Conservation (phyloP, 495 filamentous ascomycete species). For the Bacidia rubella region DNA sequence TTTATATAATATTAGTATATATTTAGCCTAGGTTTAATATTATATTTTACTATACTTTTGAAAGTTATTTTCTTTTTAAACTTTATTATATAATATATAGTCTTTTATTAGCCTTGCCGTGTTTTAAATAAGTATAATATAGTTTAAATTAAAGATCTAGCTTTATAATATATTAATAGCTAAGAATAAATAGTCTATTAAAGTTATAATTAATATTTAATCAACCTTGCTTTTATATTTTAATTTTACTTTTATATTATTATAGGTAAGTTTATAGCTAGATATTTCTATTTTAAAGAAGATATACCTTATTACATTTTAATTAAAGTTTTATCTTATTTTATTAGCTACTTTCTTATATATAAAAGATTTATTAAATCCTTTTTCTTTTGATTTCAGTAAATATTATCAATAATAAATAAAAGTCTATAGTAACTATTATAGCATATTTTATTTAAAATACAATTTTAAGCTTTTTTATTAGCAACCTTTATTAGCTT, state of each 20-base stretch:
- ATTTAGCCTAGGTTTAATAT: neutral
- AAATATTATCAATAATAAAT: neutral
- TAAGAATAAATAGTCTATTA: too few relatives aligned
- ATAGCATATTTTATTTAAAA: neutral
- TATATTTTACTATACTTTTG: too few relatives aligned
- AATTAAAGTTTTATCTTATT: too few relatives aligned
- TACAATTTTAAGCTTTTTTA: too few relatives aligned
- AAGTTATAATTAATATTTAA: slow-evolving; percentile 1
- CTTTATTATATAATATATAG: too few relatives aligned
- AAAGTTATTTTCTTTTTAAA: too few relatives aligned
- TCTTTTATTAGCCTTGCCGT: too few relatives aligned
- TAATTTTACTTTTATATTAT: neutral
- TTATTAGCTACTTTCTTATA: slow-evolving; percentile 3
- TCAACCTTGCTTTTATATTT: slow-evolving; percentile 5
- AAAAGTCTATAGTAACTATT: neutral
- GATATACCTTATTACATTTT: slow-evolving; percentile 5
- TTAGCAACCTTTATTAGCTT: too few relatives aligned
- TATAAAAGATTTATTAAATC: slow-evolving; percentile 8
- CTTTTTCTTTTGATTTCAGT: neutral
- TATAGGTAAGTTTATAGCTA: slow-evolving; percentile 1
- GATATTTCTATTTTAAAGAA: slow-evolving; percentile 15
- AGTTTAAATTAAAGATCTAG: too few relatives aligned
- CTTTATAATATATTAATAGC: too few relatives aligned
- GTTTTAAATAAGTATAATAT: too few relatives aligned
- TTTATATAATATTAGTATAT: too few relatives aligned